Conservation (phyloP, 2,329 filamentous ascomycete species). For the Alternaria incomplexa region DNA sequence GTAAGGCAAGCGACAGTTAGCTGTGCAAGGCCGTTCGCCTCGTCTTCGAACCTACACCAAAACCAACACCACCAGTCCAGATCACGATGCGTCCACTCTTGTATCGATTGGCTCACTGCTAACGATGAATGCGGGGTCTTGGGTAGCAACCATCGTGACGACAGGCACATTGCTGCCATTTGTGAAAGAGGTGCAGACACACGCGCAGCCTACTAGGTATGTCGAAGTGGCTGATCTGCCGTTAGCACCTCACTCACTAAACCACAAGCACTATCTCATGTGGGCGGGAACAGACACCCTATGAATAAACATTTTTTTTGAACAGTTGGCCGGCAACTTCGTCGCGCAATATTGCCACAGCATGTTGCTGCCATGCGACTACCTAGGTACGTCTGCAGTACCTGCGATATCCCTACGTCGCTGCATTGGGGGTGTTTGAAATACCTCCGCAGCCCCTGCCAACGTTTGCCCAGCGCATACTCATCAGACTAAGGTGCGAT, state of each 20-base stretch:
- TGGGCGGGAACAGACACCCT: neutral
- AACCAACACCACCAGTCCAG: neutral
- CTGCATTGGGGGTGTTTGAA: neutral
- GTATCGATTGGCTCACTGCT: neutral
- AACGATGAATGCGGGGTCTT: neutral
- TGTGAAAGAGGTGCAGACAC: neutral
- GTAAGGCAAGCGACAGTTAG: neutral
- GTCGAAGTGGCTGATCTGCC: neutral
- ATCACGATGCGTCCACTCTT: neutral
- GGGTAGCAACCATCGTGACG: neutral
- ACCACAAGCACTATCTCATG: neutral
- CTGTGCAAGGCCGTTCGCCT: neutral
- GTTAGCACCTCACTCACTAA: neutral
- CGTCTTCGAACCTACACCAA: neutral
- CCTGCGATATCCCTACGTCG: neutral
- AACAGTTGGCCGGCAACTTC: neutral
- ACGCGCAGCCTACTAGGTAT: neutral
- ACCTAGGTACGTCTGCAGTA: neutral
- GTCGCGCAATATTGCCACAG: neutral
- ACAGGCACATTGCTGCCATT: neutral
- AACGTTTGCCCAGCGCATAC: neutral
- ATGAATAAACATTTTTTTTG: neutral
- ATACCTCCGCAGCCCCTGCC: neutral
- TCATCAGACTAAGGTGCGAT: neutral
- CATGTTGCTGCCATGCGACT: neutral